Percentiles rank a stretch among this genome's conserved stretches.
Evolutionary conservation across 176 grass and related monocot species (phyloP).

Genomic region (Puccinellia tenuiflora): DNA sequence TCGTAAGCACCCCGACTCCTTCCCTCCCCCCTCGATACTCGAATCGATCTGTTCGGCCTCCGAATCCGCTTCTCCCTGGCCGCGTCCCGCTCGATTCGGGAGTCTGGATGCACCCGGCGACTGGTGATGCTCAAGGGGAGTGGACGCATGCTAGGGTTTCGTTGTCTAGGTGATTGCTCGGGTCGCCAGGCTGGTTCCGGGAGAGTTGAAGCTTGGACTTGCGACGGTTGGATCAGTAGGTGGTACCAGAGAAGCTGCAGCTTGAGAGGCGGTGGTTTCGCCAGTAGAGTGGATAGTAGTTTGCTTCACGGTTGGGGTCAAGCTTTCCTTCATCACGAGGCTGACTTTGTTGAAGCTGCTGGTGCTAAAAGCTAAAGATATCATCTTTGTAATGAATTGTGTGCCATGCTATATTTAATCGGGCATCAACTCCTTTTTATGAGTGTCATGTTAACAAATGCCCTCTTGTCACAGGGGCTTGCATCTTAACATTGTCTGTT

Average conservation of each 20-base stretch:
- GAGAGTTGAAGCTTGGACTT: neutral
- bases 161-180: neutral
- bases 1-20: slow-evolving; percentile 57
- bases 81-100: slow-evolving; percentile 21
- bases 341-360: neutral
- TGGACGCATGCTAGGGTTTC: neutral
- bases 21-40: neutral
- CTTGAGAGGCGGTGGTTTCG: neutral
- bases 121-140: neutral
- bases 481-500: neutral
- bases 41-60: slow-evolving; percentile 26
- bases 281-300: neutral
- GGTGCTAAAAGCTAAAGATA: neutral
- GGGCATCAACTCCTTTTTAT: neutral
- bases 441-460: neutral
- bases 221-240: slow-evolving; percentile 1
- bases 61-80: slow-evolving; percentile 12
- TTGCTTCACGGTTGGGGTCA: neutral
- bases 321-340: neutral
- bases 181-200: neutral
- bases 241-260: neutral
- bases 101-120: neutral
- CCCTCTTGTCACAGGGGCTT: neutral
- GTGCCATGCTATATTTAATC: slow-evolving; percentile 4
- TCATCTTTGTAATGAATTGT: neutral